Evolutionary conservation across 2,329 filamentous ascomycete genomes (phyloP), one percentile per base, ranked within the genome.

Genomic region (Penicillium griseofulvum): DNA sequence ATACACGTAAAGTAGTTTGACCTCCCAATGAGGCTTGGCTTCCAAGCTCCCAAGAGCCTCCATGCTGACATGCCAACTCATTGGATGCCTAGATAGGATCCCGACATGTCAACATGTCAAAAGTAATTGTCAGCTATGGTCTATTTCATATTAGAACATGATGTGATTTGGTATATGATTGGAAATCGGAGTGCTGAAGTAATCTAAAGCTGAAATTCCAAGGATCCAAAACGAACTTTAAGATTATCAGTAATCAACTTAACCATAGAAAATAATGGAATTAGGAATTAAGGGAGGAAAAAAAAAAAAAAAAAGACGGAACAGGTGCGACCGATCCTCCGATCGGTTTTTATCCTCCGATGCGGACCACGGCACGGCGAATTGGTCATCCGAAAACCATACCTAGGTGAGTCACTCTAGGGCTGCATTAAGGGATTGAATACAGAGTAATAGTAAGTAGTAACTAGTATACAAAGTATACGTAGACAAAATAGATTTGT

Each of bases 331-430:
- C 52, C 52, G 52, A 55, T n/a, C 5, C 3, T 53, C 50, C 50
- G 50, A 31, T 34, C 39, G 28, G 37, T 42, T 43, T 43, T 44
- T 26, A 43, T 26, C 37, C 48, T 50, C 48, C 48, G 36, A 16
- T 19, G n/a, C 37, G 51, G 51, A 26, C 29, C 34, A 54, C 52
- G 46, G 47, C 34, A 54, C 39, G 52, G 52, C 39, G 46, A 16
- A 54, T 55, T 55, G 52, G 52, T 51, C 47, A 55, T 51, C 52
- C 47, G 45, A 31, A n/a, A 29, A 19, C 36, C 49, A 36, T 34
- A 16, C 5, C 12, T 4, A 7, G 4, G 26, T 41, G 52, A 55
- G 19, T 55, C 52, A 54, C 31, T 28, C 4, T 22, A 22, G 22
- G 22, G 22, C 22, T 22, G 22, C 22, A 22, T 22, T 22, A 4